Evolutionary conservation across 139 green algal genomes (phyloP).

Genomic region (Diplosphaera chodatii): DNA sequence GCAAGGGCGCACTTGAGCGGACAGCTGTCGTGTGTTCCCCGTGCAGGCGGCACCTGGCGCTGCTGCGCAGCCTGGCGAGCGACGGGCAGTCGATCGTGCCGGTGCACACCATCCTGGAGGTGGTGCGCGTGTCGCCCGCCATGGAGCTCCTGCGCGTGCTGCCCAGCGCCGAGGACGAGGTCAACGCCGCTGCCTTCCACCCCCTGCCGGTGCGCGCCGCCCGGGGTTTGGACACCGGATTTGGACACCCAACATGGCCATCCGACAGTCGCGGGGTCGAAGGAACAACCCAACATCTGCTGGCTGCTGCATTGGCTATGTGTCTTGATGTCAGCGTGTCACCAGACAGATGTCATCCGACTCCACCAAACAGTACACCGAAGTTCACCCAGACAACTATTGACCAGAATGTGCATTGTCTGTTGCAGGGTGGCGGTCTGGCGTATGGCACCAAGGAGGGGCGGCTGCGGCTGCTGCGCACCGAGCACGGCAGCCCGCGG

Average conservation of each 20-base stretch:
- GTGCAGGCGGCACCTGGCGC: constrained; percentile 64
- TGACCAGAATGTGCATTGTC: no score
- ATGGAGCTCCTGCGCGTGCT: constrained; percentile 72
- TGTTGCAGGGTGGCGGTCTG: constrained; percentile 63
- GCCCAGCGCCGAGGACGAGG: constrained; percentile 77
- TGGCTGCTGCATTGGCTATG: no score
- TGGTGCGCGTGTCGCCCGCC: constrained; percentile 43
- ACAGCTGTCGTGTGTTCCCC: no score
- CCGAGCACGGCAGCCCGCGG: background rate
- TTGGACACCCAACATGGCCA: no score
- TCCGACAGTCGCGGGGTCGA: no score
- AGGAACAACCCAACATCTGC: no score
- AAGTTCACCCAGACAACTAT: no score
- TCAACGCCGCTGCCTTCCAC: constrained; percentile 87
- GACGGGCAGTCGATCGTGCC: constrained; percentile 51
- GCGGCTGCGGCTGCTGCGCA: constrained; percentile 45
- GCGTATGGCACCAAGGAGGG: constrained; percentile 93
- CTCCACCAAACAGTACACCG: no score
- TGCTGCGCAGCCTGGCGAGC: constrained; percentile 69
- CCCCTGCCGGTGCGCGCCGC: constrained; percentile 19
- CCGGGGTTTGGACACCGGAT: no score
- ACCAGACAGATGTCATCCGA: background rate
- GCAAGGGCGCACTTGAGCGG: no score
- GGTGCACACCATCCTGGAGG: constrained; percentile 86
- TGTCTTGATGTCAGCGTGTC: no score